These are phyloP conservation scores for Penicillium riverlandense DNA, from an alignment of 495 filamentous ascomycete species.

Conservation along the genomic window DNA sequence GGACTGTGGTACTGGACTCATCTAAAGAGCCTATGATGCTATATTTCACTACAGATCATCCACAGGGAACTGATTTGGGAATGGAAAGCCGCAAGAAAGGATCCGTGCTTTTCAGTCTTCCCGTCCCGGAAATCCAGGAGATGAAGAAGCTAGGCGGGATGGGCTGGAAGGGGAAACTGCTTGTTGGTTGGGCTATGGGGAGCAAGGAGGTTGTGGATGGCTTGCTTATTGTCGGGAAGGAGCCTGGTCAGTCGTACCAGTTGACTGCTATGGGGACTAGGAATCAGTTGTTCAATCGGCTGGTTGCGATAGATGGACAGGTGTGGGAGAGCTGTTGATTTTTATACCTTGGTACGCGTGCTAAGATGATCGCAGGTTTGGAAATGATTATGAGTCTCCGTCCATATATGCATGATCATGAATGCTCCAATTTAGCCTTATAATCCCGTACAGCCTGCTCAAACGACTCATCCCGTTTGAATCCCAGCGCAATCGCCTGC, in stretches of 20 bases:
- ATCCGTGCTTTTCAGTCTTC: constrained; percentile 36
- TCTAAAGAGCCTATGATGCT: constrained; percentile 29
- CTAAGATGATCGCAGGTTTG: constrained; percentile 19
- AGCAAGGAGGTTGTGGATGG: constrained; percentile 70
- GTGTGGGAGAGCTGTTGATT: constrained; percentile 78
- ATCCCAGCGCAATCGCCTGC: constrained; percentile 50
- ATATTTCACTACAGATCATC: constrained; percentile 44
- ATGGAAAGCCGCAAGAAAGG: constrained; percentile 39
- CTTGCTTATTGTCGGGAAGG: constrained; percentile 57
- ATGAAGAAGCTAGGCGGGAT: constrained; percentile 77
- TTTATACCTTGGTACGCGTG: not conserved
- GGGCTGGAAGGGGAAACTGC: constrained; percentile 83
- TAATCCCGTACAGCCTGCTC: constrained; percentile 51
- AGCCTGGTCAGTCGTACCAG: constrained; percentile 41
- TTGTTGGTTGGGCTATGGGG: constrained; percentile 72
- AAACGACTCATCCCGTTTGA: constrained; percentile 48
- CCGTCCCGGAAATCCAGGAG: constrained; percentile 55
- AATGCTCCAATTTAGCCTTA: constrained; percentile 23
- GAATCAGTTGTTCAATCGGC: constrained; percentile 80
- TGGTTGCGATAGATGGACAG: constrained; percentile 76
- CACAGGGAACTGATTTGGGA: constrained; percentile 12
- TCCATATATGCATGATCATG: constrained; percentile 5
- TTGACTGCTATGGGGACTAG: constrained; percentile 70
- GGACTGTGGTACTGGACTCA: constrained; percentile 61
- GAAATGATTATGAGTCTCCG: constrained; percentile 1